phyloP scores from a whole-genome alignment of 228 moss, liverwort and hornwort species.

The Sphagnum magellanicum region DNA sequence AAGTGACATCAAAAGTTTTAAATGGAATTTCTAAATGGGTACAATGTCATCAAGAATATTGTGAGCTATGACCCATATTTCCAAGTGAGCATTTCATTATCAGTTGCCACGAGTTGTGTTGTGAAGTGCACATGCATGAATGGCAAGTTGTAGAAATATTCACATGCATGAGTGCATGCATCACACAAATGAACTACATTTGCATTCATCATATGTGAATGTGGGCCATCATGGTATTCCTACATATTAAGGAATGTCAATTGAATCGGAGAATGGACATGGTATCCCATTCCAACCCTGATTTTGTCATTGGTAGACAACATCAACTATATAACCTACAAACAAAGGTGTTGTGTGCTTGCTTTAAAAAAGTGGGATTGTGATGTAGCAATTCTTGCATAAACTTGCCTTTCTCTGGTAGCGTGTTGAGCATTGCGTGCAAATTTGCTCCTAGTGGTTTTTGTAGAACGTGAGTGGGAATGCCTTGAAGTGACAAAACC shows the following conservation, averaged over 20 bases:
- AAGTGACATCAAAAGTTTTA: no score
- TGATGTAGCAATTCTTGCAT: slow-evolving; percentile 52
- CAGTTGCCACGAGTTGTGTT: slow-evolving; percentile 20
- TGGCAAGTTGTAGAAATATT: slow-evolving; percentile 25
- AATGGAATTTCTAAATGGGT: no score
- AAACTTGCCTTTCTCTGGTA: slow-evolving; percentile 80
- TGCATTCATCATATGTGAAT: slow-evolving; percentile 23
- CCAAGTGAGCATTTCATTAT: no score
- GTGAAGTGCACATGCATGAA: not conserved
- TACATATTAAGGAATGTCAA: not conserved
- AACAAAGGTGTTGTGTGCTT: not conserved
- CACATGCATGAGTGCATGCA: slow-evolving; percentile 30
- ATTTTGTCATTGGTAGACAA: not conserved
- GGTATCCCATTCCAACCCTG: not conserved
- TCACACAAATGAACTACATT: slow-evolving; percentile 47
- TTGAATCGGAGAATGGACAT: not conserved
- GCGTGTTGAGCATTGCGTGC: slow-evolving; percentile 70
- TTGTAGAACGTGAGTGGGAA: slow-evolving; percentile 21
- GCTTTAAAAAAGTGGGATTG: slow-evolving; percentile 20
- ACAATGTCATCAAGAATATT: no score
- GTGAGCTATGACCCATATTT: no score
- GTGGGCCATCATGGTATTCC: slow-evolving; percentile 19
- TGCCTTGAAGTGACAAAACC: slow-evolving; percentile 54
- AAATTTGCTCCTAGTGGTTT: slow-evolving; percentile 83
- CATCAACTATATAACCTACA: not conserved